Evolutionary conservation across 2,329 filamentous ascomycete genomes (phyloP).

Genomic region (Anisogramma anomala): DNA sequence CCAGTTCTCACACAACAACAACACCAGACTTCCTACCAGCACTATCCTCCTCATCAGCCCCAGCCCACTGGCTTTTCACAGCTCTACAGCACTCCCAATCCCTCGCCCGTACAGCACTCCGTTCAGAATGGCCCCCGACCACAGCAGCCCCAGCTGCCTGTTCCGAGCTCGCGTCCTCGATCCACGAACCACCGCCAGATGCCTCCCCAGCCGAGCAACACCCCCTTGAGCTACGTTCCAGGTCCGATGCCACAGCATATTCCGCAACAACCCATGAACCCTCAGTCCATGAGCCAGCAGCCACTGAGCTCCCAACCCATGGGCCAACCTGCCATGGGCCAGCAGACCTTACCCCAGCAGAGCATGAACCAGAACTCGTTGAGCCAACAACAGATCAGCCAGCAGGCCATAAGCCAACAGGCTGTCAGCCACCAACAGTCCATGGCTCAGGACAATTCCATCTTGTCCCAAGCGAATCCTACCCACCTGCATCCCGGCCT

Average conservation of each 20-base stretch:
- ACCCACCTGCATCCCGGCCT: slow-evolving; percentile 16
- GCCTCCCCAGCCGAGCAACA: slow-evolving; percentile 27
- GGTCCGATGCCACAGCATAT: slow-evolving; percentile 24
- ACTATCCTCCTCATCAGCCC: slow-evolving; percentile 41
- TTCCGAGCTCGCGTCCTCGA: slow-evolving; percentile 32
- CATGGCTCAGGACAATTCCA: slow-evolving; percentile 29
- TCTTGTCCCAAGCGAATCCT: slow-evolving; percentile 31
- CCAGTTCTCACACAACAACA: slow-evolving; percentile 34
- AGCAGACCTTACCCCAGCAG: slow-evolving; percentile 20
- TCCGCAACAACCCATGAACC: slow-evolving; percentile 19
- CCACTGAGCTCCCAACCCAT: slow-evolving; percentile 6
- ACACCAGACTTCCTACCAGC: slow-evolving; percentile 37
- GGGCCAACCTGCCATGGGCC: slow-evolving; percentile 15
- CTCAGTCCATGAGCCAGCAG: slow-evolving; percentile 1
- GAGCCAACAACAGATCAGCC: slow-evolving; percentile 21
- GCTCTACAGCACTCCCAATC: slow-evolving; percentile 37
- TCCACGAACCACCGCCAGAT: slow-evolving; percentile 35
- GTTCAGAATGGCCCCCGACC: slow-evolving; percentile 33
- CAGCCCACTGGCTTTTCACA: slow-evolving; percentile 37
- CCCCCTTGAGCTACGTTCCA: slow-evolving; percentile 23
- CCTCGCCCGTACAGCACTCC: slow-evolving; percentile 36
- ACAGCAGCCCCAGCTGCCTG: slow-evolving; percentile 35
- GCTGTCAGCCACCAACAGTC: slow-evolving; percentile 22
- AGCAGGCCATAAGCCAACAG: slow-evolving; percentile 21
- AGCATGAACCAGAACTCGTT: slow-evolving; percentile 25